Evolutionary conservation across 306 rosid genomes (phyloP), one percentile per base, ranked within the genome.

Genomic region (Sindora glabra): DNA sequence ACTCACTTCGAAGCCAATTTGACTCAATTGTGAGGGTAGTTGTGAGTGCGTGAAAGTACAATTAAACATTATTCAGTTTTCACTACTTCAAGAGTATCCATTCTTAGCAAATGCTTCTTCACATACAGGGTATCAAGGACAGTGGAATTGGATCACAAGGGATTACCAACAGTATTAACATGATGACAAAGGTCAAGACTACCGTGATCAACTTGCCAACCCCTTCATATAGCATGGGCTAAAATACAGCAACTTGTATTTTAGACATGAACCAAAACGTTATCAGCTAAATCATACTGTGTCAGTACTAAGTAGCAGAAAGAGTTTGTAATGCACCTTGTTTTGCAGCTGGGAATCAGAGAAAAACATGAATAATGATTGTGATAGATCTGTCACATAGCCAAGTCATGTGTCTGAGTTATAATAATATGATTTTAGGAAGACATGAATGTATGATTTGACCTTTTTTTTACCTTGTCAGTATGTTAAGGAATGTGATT

Each of bases 141-240:
- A 92, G 99, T 75, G 99, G 99, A 46, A 94, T 89, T 65, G 99
- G 99, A 64, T 94, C 99, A 14, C 99, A 94, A 74, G 99, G 97
- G 41, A 84, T 89, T 49, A 89, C 99, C 34, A 94, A 94, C 87
- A 94, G 99, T 79, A 89, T 94, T 62, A 68, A 82, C 94, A 94
- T 94, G 99, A 94, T 89, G 99, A 94, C 94, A 39, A 89, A 89
- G 78, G 58, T 84, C 67, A 94, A 94, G 89, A 85, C 86, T 12
- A 88, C 96, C 29, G 90, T 88, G 11, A 88, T 88, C 71, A 88
- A 88, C 81, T 80, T 88, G 74, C 96, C 96, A 44, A 76, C 82
- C 46, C 94, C 96, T 74, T 82, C 96, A 67, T 92, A 92, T 82
- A 81, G 87, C 67, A 92, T 89, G 95, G 99, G 99, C 56, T 92